A percentile compares a stretch with the other conserved stretches of the same genome.
Conservation (phyloP, 1,284 basidiomycete species). For the Fomitopsis schrenkii region DNA sequence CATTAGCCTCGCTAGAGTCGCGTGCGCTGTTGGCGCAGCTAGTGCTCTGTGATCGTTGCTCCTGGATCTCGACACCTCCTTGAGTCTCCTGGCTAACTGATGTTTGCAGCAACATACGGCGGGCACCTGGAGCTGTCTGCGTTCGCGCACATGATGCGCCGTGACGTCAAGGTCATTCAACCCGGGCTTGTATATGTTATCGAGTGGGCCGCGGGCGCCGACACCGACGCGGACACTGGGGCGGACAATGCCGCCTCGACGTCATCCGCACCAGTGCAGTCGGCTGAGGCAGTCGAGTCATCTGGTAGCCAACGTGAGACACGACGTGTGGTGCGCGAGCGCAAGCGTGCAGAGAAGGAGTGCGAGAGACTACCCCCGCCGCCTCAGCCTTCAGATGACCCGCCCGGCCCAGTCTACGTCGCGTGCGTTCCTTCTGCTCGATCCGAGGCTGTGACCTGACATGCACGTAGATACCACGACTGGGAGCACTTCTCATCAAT, state of each 20-base stretch:
- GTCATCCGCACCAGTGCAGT: slow-evolving; percentile 7
- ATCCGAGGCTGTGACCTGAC: slow-evolving; percentile 1
- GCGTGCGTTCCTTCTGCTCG: slow-evolving; percentile 51
- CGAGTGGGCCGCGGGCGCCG: slow-evolving; percentile 59
- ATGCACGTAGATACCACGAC: slow-evolving; percentile 68
- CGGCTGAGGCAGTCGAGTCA: slow-evolving; percentile 15
- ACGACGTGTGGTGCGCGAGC: slow-evolving; percentile 32
- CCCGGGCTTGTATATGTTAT: slow-evolving; percentile 84
- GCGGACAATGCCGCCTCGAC: slow-evolving; percentile 14
- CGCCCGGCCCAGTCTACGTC: slow-evolving; percentile 59
- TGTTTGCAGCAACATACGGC: slow-evolving; percentile 71
- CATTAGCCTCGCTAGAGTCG: background rate
- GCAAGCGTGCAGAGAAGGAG: slow-evolving; percentile 31
- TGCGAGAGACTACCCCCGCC: slow-evolving; percentile 15
- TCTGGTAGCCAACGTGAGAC: slow-evolving; percentile 30
- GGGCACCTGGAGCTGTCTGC: slow-evolving; percentile 89
- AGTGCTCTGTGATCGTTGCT: background rate
- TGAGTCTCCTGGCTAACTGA: background rate
- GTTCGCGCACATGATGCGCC: slow-evolving; percentile 76
- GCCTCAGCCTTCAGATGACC: slow-evolving; percentile 27
- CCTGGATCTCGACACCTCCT: slow-evolving; percentile 2
- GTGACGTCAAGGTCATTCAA: slow-evolving; percentile 88
- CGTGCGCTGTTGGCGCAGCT: background rate
- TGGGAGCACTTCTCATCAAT: slow-evolving; percentile 96
- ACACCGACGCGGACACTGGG: slow-evolving; percentile 24